These are phyloP conservation scores for Phytophthora melonis DNA, from an alignment of 352 stramenopile genomes.

Conservation along the genomic window DNA sequence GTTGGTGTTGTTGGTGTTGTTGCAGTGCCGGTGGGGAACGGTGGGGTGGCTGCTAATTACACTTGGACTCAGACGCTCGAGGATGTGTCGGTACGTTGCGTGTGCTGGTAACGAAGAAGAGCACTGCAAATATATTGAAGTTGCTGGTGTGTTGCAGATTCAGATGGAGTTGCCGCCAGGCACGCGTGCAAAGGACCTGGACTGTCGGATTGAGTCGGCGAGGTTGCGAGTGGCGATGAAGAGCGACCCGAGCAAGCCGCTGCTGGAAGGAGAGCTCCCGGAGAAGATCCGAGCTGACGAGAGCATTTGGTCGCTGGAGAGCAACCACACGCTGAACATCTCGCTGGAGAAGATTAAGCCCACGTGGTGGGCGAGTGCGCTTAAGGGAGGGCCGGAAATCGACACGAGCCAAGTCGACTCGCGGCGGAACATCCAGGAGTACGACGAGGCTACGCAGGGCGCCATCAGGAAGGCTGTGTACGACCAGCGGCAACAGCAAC, in stretches of 20 bases:
- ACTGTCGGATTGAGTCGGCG: slow-evolving; percentile 90
- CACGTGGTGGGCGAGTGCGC: slow-evolving; percentile 98
- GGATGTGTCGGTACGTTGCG: slow-evolving; percentile 89
- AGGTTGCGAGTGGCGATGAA: slow-evolving; percentile 90
- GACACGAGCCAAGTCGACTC: slow-evolving; percentile 98
- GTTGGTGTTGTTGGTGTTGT: slow-evolving; percentile 12
- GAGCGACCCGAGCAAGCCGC: slow-evolving; percentile 23
- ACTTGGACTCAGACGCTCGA: slow-evolving; percentile 98
- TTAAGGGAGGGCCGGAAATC: slow-evolving; percentile 95
- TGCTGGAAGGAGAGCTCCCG: slow-evolving; percentile 89
- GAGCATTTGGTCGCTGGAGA: slow-evolving; percentile 97
- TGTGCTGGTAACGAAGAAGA: background rate
- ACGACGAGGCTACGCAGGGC: slow-evolving; percentile 97
- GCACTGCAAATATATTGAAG: no score
- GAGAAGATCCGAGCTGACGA: slow-evolving; percentile 97
- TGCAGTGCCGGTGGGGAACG: slow-evolving; percentile 92
- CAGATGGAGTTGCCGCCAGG: slow-evolving; percentile 89
- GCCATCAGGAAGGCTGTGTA: slow-evolving; percentile 99
- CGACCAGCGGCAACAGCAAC: slow-evolving; percentile 94
- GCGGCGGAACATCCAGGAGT: slow-evolving; percentile 96
- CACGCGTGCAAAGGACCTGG: slow-evolving; percentile 92
- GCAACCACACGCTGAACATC: slow-evolving; percentile 73
- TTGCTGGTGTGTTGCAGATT: slow-evolving; percentile 45
- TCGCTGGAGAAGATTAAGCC: slow-evolving; percentile 97
- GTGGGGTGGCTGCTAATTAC: slow-evolving; percentile 90